These are phyloP conservation scores for Cucurbita pepo DNA, from an alignment of 306 rosid species.

Conservation along the genomic window DNA sequence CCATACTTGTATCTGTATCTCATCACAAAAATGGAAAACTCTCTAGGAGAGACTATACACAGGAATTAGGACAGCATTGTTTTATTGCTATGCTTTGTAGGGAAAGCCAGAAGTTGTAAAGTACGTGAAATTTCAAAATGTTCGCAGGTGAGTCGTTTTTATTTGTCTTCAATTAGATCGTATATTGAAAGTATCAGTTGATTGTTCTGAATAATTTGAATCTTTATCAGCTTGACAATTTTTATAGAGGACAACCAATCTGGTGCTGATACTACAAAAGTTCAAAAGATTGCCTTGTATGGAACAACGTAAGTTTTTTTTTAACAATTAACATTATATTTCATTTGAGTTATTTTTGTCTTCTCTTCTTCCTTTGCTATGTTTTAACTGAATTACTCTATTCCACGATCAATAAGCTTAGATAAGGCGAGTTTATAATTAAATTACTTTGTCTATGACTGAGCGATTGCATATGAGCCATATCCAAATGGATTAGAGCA, in stretches of 20 bases:
- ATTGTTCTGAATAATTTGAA: conserved; percentile 13
- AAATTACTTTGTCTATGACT: neutral
- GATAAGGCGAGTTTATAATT: neutral
- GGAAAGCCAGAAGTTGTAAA: conserved; percentile 65
- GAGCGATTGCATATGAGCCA: neutral
- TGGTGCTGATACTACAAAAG: conserved; percentile 56
- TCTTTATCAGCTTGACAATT: conserved; percentile 55
- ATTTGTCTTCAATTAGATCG: neutral
- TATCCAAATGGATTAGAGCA: neutral
- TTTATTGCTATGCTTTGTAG: conserved; percentile 21
- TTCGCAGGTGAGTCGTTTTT: conserved; percentile 52
- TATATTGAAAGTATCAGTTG: neutral
- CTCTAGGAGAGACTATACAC: neutral
- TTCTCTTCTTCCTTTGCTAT: neutral
- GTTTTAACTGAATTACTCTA: neutral
- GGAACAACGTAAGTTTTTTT: conserved; percentile 74
- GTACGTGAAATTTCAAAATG: conserved; percentile 95
- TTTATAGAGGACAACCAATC: conserved; percentile 91
- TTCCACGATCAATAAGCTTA: neutral
- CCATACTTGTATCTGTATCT: neutral
- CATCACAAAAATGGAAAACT: neutral
- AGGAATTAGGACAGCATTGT: neutral
- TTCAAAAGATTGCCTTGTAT: conserved; percentile 63
- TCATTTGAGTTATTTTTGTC: neutral
- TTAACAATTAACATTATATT: neutral